Evolutionary conservation across 192 early-diverging fungal genomes (phyloP), one percentile per base, ranked within the genome.

Genomic region (Cladochytrium replicatum): DNA sequence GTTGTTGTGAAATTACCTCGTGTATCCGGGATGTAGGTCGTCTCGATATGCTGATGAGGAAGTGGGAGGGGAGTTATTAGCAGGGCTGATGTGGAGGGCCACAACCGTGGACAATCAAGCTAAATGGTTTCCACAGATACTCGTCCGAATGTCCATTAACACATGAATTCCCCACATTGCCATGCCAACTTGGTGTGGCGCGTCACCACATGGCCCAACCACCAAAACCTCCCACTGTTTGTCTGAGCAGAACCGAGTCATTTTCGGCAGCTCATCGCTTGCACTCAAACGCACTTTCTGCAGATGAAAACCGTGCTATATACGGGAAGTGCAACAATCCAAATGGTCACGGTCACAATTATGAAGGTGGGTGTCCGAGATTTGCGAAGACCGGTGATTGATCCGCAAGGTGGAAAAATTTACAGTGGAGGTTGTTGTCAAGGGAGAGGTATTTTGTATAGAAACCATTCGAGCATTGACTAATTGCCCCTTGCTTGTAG

Each of bases 231-330:
- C n/a, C n/a, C n/a, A n/a, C n/a, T n/a, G n/a, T n/a, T n/a, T n/a
- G n/a, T n/a, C n/a, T 92, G 46, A 80, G 80, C 30, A 72, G 88
- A 42, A 80, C 68, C 13, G 86, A 84, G 55, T 71, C 72, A 53
- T 91, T 95, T 61, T 92, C 88, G 2, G 82, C 92, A 0, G 92
- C 89, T 13, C 92, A 95, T 65, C 77, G 92, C 21, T 67, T 95
- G 55, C 75, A 92, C 66, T 85, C 84, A 15, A 70, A 77, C 27
- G 57, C 73, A 22, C 72, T 95, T 13, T 79, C 70, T 44, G 73
- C 63, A 19, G 80, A 79, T 54, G 82, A 88, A 46, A 95, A 95
- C 60, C 32, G 54, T 11, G 58, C 55, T 40, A 49, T 86, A 11
- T 95, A 74, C 64, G 92, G 92, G 47, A 93, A 93, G 69, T 95